phyloP scores from a whole-genome alignment of 176 grass and related monocot species.

The Areca catechu region DNA sequence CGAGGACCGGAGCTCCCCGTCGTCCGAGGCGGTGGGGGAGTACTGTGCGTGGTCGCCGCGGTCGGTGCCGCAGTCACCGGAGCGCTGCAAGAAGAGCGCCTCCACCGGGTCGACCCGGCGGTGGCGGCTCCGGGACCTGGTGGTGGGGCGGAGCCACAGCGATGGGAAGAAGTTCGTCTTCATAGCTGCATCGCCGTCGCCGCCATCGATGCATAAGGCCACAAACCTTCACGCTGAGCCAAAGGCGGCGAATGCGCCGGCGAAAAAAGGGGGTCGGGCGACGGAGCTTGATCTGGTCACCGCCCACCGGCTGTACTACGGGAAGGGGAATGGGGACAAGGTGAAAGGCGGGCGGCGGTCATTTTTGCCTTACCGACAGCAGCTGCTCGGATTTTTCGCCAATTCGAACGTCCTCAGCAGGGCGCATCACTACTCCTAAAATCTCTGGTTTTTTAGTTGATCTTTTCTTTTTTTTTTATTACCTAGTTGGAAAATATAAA shows the following conservation, averaged over 20 bases:
- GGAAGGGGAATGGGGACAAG: neutral
- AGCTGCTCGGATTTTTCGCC: neutral
- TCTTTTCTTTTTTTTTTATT: neutral
- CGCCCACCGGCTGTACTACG: neutral
- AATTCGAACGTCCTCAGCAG: neutral
- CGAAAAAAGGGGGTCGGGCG: neutral
- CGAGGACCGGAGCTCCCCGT: neutral
- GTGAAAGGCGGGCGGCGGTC: neutral
- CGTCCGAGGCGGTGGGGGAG: no score
- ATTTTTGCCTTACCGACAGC: neutral
- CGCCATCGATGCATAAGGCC: neutral
- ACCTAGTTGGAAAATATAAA: no score
- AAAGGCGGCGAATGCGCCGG: neutral
- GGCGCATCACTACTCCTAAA: neutral
- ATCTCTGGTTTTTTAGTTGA: no score
- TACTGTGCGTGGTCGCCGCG: no score
- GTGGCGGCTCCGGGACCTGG: constrained; percentile 11
- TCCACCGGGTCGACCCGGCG: constrained; percentile 7
- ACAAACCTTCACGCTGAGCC: neutral
- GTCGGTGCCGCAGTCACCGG: neutral
- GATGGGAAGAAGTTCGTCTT: constrained; percentile 13
- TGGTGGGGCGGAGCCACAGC: constrained; percentile 12
- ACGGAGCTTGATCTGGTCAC: neutral
- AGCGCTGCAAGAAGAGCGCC: constrained; percentile 7
- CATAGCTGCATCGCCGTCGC: neutral